phyloP scores from a whole-genome alignment of 23 red algal genomes.

The Gracilaria vermiculophylla region DNA sequence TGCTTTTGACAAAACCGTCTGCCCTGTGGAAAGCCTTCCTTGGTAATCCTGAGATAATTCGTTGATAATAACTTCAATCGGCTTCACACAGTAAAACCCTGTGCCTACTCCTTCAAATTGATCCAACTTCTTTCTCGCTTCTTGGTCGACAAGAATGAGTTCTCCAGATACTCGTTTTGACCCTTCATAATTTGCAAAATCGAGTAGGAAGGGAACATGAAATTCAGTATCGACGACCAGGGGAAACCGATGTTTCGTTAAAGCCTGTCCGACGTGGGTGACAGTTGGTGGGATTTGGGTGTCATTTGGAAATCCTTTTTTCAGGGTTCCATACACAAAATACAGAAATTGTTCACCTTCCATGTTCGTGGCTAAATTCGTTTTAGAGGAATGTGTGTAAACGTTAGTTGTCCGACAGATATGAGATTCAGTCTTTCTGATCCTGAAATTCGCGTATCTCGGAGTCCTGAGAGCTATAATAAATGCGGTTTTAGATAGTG shows the following conservation, averaged over 20 bases:
- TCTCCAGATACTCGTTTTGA: conserved; percentile 33
- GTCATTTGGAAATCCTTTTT: conserved; percentile 33
- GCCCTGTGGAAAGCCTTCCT: neutral
- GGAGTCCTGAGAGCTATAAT: too few relatives aligned
- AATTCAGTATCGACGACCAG: conserved; percentile 29
- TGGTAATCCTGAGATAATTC: neutral
- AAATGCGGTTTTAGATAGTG: too few relatives aligned
- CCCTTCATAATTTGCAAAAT: neutral
- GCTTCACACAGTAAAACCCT: conserved; percentile 21
- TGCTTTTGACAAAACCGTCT: neutral
- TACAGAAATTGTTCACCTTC: neutral
- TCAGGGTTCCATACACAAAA: conserved; percentile 44
- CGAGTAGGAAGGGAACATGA: conserved; percentile 10
- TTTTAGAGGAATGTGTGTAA: neutral
- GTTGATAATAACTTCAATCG: conserved; percentile 3
- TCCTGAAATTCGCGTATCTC: too few relatives aligned
- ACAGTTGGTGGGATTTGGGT: neutral
- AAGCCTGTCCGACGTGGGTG: conserved; percentile 4
- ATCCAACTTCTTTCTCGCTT: neutral
- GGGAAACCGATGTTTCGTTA: conserved; percentile 3
- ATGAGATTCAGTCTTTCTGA: too few relatives aligned
- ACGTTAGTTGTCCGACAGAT: too few relatives aligned
- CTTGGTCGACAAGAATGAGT: neutral
- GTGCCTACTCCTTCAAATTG: conserved; percentile 19
- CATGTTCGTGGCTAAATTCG: neutral